These are phyloP conservation scores for Cystobasidium ongulense DNA, from an alignment of 768 basidiomycete species.

Conservation along the genomic window DNA sequence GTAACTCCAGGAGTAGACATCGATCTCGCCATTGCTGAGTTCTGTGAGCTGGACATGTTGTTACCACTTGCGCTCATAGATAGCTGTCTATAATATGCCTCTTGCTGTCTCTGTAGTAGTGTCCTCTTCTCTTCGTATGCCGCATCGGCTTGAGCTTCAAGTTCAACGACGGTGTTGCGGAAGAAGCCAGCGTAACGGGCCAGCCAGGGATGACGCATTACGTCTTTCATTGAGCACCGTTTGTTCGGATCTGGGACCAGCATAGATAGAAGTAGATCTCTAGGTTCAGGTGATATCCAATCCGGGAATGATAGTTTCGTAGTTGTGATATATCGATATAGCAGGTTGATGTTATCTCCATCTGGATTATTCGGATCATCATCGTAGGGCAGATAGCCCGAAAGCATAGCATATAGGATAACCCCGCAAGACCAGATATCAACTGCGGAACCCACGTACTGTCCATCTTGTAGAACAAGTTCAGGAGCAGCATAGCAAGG, in stretches of 20 bases:
- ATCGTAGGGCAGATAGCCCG: slow-evolving; percentile 96
- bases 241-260: slow-evolving; percentile 81
- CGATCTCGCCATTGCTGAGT: slow-evolving; percentile 35
- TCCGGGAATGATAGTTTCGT: slow-evolving; percentile 96
- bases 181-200: slow-evolving; percentile 59
- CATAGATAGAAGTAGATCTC: slow-evolving; percentile 79
- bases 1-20: slow-evolving; percentile 34
- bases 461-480: slow-evolving; percentile 90
- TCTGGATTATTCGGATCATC: slow-evolving; percentile 98
- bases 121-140: slow-evolving; percentile 74
- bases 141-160: slow-evolving; percentile 71
- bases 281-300: slow-evolving; percentile 73
- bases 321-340: slow-evolving; percentile 98
- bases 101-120: slow-evolving; percentile 53
- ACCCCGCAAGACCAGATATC: slow-evolving; percentile 97
- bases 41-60: slow-evolving; percentile 31
- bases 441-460: slow-evolving; percentile 93
- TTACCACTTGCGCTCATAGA: slow-evolving; percentile 48
- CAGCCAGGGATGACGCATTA: slow-evolving; percentile 89
- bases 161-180: slow-evolving; percentile 62
- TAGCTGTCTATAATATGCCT: slow-evolving; percentile 41
- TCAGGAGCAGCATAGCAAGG: slow-evolving; percentile 99
- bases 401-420: slow-evolving; percentile 92
- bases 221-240: slow-evolving; percentile 63
- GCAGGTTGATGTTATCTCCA: slow-evolving; percentile 95